phyloP scores from a whole-genome alignment of 805 yeast species.

The Metschnikowia sp. region DNA sequence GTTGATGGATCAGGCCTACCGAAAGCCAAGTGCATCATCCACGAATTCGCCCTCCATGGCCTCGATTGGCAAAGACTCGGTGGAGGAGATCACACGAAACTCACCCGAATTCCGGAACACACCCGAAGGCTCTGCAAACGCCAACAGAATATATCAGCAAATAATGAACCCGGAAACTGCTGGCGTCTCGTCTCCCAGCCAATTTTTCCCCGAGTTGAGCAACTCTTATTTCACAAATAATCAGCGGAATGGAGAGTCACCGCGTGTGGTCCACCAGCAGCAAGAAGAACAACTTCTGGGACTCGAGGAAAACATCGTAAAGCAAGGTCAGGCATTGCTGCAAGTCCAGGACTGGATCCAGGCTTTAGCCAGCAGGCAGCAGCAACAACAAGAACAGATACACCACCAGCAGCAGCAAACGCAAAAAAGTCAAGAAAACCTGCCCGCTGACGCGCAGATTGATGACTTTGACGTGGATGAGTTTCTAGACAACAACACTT shows the following conservation, averaged over 20 bases:
- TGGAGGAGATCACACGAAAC: constrained; percentile 18
- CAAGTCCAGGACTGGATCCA: constrained; percentile 58
- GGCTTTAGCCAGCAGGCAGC: constrained; percentile 19
- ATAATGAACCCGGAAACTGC: constrained; percentile 25
- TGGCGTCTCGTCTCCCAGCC: constrained; percentile 29
- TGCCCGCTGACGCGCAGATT: constrained; percentile 9
- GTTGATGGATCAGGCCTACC: constrained; percentile 40
- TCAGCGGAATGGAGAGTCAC: not conserved
- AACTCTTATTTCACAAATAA: constrained; percentile 7
- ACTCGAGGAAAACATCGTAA: constrained; percentile 45
- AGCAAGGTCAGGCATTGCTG: constrained; percentile 50
- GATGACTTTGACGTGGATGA: constrained; percentile 36
- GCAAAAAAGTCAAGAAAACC: constrained; percentile 6
- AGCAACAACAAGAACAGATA: constrained; percentile 19
- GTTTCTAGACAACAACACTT: constrained; percentile 20
- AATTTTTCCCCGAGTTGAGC: constrained; percentile 32
- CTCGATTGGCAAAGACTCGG: constrained; percentile 13
- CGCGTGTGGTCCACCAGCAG: not conserved
- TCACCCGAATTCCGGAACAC: constrained; percentile 6
- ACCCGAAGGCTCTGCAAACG: constrained; percentile 15
- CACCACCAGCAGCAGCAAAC: constrained; percentile 16
- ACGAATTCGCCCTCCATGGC: constrained; percentile 11
- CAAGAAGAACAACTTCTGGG: constrained; percentile 21
- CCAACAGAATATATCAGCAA: constrained; percentile 32
- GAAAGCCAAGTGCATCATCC: constrained; percentile 2